Evolutionary conservation across 2,329 filamentous ascomycete species (phyloP), one percentile per base, ranked within the genome.

Genomic region (Trichoderma cornu-damae): DNA sequence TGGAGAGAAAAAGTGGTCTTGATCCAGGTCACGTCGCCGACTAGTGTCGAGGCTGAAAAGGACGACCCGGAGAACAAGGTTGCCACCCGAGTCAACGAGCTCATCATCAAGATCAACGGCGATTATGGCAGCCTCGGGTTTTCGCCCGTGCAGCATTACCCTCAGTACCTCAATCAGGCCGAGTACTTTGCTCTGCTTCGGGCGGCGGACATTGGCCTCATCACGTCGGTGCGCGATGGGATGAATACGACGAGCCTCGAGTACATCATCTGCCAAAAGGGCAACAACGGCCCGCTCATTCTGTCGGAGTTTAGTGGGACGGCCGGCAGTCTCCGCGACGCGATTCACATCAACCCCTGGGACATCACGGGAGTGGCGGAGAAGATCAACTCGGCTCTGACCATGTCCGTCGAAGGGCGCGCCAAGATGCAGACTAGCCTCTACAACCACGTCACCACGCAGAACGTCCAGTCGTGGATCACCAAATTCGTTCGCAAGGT

Each of bases 201-300:
- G 22, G 85, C 90, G 2, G 92, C 89, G 32, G 91, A 97, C 70
- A 89, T 96, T 63, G 93, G 91, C 3, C 79, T 97, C 50, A 96
- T 97, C 72, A 96, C 94, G 6, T 96, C 90, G 64, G 92, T 97
- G 20, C 85, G 93, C 60, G 94, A 97, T 70, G 93, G 93, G 59
- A 96, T 97, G 92, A 97, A 96, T 76, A 96, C 93, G 0, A 96
- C 92, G 18, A 95, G 90, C 69, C 78, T 97, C 64, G 94, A 97
- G 73, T 97, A 96, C 69, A 86, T 97, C 58, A 82, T 96, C 58
- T 96, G 90, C 71, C 93, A 97, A 73, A 88, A 90, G 67, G 87
- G 94, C 61, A 86, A 86, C 57, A 85, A 92, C 64, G 89, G 92
- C 1, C 93, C 92, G 1, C 77, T 97, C 46, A 96, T 97, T 63